Conservation (phyloP, 2,329 filamentous ascomycete species). For the Aureobasidium sp. region DNA sequence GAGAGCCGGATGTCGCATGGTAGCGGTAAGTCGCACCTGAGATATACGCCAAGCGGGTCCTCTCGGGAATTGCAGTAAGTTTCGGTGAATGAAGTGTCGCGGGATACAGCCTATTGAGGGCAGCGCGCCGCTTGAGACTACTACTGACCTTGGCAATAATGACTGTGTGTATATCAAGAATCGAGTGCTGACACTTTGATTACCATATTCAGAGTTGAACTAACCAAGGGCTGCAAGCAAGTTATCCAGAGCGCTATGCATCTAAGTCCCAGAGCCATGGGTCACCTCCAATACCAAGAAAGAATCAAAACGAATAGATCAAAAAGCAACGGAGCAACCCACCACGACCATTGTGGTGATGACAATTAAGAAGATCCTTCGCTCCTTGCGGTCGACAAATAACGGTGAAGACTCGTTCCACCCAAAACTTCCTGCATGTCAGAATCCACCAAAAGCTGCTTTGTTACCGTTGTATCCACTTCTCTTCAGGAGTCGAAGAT, state of each 20-base stretch:
- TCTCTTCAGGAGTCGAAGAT: constrained; percentile 59
- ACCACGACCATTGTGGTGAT: neutral
- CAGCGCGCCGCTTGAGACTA: neutral
- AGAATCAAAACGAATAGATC: neutral
- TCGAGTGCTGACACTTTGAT: neutral
- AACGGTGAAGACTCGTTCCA: constrained; percentile 4
- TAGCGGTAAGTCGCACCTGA: neutral
- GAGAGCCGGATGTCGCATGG: neutral
- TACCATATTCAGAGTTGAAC: neutral
- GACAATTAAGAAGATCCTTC: neutral
- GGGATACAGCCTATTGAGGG: neutral
- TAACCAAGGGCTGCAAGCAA: constrained; percentile 7
- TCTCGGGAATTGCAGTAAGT: neutral
- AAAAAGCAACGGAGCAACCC: neutral
- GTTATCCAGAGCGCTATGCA: neutral
- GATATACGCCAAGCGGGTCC: neutral
- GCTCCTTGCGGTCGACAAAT: neutral
- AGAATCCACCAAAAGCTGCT: neutral
- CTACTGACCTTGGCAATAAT: neutral
- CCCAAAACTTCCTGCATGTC: neutral
- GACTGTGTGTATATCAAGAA: neutral
- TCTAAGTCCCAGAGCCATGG: constrained; percentile 3
- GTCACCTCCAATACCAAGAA: neutral
- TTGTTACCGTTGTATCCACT: neutral
- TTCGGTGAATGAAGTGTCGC: neutral